Conservation (phyloP, 1,284 basidiomycete genomes). For the Boletus semigastroideus region DNA sequence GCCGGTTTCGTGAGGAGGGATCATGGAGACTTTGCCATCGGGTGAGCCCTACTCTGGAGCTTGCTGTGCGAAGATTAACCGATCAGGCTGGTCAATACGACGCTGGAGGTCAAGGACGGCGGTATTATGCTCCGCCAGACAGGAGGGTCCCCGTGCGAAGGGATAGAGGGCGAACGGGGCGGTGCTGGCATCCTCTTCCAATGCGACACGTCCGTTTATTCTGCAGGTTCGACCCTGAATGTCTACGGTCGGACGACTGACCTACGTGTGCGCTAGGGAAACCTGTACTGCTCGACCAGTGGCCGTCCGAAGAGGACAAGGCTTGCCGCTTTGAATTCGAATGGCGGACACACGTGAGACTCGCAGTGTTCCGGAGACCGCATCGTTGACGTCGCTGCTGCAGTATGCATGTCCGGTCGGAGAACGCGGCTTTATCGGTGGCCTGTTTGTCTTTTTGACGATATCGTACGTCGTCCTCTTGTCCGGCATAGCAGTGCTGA, state of each 20-base stretch:
- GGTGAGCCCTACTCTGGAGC: constrained; percentile 43
- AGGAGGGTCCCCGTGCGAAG: constrained; percentile 60
- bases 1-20: constrained; percentile 61
- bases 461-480: constrained; percentile 46
- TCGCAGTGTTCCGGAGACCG: neutral
- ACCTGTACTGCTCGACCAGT: constrained; percentile 59
- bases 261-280: constrained; percentile 32
- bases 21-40: constrained; percentile 70
- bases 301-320: constrained; percentile 56
- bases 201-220: constrained; percentile 56
- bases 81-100: constrained; percentile 58
- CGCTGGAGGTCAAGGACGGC: constrained; percentile 49
- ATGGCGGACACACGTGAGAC: constrained; percentile 66
- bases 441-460: constrained; percentile 51
- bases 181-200: constrained; percentile 65
- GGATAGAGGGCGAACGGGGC: constrained; percentile 47
- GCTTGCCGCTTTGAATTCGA: constrained; percentile 71
- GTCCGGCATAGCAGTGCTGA: neutral
- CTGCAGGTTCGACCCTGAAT: constrained; percentile 41
- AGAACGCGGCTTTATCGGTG: constrained; percentile 50
- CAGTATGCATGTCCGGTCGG: constrained; percentile 67
- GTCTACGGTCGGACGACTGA: neutral
- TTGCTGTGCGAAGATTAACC: neutral
- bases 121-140: constrained; percentile 49
- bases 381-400: neutral